Evolutionary conservation across 805 yeast genomes (phyloP), one percentile per base, ranked within the genome.

Genomic region (Vanderwaltozyma polyspora): DNA sequence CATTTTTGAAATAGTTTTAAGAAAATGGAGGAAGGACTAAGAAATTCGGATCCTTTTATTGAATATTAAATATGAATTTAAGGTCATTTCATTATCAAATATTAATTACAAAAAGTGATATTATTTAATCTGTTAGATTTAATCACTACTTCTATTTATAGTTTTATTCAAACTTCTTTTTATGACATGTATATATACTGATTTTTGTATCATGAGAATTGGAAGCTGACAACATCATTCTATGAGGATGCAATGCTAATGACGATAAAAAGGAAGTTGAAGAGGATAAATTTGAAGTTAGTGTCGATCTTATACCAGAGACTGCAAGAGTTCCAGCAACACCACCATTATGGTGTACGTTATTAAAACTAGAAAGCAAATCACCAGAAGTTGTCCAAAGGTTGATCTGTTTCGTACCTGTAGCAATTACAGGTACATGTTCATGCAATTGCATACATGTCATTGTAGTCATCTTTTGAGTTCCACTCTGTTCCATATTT

Each of bases 391-490:
- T 84, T 3, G 94, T 76, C 82, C 91, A 87, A 5, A 91, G 17
- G 6, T 31, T 35, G 12, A 86, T 75, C 24, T 72, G 67, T 41
- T 79, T 79, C 2, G 87, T 77, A 0, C 95, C 96, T 3, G 95
- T 80, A 2, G 87, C 89, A 37, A 91, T 72, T 3, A 91, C 68
- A 1, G 98, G 97, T 0, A 97, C 98, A 60, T 91, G 98, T 49
- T 91, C 98, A 59, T 91, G 98, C 5, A 84, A 74, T 49, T 82
- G 80, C 36, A 85, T 67, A 15, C 84, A 69, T 6, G 91, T 72
- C 70, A 73, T 51, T 1, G 64, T 58, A 2, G 25, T 33, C 16
- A 27, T 48, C 34, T 32, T 43, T 31, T 33, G 41, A 19, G 31
- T 29, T 19, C 10, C 29, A 5, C 18, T 19, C 7, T 28, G 23